Conservation (phyloP, 208 protist genomes). For the Wallacemonas collosoma region DNA sequence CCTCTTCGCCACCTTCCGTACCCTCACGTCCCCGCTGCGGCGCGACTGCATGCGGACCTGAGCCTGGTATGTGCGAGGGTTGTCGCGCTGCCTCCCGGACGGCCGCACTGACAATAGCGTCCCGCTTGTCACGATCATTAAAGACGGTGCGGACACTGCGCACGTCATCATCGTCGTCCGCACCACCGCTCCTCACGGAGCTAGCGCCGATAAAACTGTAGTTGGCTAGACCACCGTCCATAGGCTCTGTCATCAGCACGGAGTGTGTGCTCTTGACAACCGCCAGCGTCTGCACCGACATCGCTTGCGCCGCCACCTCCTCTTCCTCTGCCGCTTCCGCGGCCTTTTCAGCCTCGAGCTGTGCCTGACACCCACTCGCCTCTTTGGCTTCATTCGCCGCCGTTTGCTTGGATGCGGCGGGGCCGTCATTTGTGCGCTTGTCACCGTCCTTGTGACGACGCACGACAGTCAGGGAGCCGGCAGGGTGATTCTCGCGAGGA, state of each 20-base stretch:
- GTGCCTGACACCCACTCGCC: background rate
- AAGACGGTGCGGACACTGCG: slow-evolving; percentile 10
- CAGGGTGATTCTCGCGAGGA: slow-evolving; percentile 2
- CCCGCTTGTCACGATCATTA: slow-evolving; percentile 2
- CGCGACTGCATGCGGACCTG: no score
- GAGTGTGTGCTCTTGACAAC: background rate
- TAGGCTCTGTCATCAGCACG: background rate
- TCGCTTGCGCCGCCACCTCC: background rate
- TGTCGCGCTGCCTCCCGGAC: background rate
- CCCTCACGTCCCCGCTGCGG: no score
- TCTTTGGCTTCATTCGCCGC: slow-evolving; percentile 12
- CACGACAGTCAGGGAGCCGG: background rate
- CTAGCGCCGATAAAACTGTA: background rate
- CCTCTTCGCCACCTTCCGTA: background rate
- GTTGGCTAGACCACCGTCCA: background rate
- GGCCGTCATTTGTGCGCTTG: slow-evolving; percentile 34
- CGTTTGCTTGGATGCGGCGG: no score
- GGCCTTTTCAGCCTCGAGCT: background rate
- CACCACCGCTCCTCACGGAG: background rate
- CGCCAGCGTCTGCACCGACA: background rate
- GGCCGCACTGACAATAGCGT: background rate
- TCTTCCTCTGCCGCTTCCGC: background rate
- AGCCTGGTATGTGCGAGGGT: no score
- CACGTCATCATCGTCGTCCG: background rate
- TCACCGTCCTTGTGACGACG: slow-evolving; percentile 29